Conservation (phyloP, 1,284 basidiomycete species). For the Ganoderma resinaceum region DNA sequence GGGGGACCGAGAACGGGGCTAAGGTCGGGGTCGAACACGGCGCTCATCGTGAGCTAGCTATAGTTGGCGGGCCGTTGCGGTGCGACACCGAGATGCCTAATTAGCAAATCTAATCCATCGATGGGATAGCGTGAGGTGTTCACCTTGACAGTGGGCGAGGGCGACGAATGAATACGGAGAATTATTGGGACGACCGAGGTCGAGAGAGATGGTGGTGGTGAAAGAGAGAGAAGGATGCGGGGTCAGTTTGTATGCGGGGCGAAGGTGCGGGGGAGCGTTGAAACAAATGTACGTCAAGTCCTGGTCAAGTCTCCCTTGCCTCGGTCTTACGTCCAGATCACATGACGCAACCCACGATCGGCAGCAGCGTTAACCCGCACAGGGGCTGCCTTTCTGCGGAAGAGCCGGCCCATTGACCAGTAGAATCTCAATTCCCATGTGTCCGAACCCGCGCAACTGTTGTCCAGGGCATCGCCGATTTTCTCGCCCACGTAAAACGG, state of each 20-base stretch:
- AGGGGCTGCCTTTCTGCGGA: conserved; percentile 17
- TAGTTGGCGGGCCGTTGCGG: conserved; percentile 9
- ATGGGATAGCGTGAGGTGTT: conserved; percentile 11
- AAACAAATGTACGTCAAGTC: conserved; percentile 9
- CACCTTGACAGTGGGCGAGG: conserved; percentile 15
- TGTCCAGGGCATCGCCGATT: conserved; percentile 4
- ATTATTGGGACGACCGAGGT: neutral
- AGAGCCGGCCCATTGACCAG: neutral
- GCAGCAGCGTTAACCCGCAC: conserved; percentile 10
- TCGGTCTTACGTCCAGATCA: conserved; percentile 24
- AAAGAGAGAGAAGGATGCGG: conserved; percentile 16
- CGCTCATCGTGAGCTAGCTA: conserved; percentile 28
- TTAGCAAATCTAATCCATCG: conserved; percentile 14
- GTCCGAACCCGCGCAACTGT: conserved; percentile 8
- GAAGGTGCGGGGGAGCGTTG: conserved; percentile 24
- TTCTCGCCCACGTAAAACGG: conserved; percentile 14
- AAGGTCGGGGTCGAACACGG: conserved; percentile 34
- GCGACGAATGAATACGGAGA: neutral
- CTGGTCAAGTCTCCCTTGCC: conserved; percentile 32
- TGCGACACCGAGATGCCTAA: neutral
- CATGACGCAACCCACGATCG: conserved; percentile 26
- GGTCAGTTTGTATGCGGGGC: conserved; percentile 12
- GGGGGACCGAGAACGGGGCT: conserved; percentile 37
- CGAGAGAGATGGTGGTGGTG: conserved; percentile 20
- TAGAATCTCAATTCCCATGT: neutral